These are phyloP conservation scores for Backusella westeae DNA, from an alignment of 192 early-diverging fungal species.

Conservation along the genomic window DNA sequence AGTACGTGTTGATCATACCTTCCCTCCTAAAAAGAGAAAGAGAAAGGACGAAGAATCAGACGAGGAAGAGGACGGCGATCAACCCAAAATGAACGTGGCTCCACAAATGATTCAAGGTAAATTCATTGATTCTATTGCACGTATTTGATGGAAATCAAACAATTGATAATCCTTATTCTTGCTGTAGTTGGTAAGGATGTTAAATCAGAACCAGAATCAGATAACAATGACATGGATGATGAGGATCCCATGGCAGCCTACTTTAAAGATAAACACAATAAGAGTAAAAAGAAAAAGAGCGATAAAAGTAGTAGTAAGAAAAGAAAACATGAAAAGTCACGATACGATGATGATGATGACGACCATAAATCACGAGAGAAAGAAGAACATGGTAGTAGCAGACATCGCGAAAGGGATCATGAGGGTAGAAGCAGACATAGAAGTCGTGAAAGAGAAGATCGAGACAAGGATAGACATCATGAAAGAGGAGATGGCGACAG, in stretches of 20 bases:
- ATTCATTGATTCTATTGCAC: background rate
- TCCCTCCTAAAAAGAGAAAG: constrained; percentile 62
- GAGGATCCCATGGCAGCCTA: constrained; percentile 67
- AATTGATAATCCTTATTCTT: background rate
- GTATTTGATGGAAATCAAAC: background rate
- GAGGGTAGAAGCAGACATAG: background rate
- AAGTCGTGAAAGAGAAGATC: background rate
- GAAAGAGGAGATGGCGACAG: background rate
- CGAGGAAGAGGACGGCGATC: constrained; percentile 38
- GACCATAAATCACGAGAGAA: background rate
- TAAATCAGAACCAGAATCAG: background rate
- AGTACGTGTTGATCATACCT: constrained; percentile 76
- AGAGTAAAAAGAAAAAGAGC: constrained; percentile 44
- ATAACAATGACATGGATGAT: constrained; percentile 23
- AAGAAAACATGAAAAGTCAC: background rate
- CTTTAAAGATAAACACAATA: constrained; percentile 61
- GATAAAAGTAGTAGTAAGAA: constrained; percentile 6
- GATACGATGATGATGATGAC: background rate
- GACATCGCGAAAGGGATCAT: background rate
- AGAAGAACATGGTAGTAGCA: background rate
- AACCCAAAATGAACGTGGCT: constrained; percentile 52
- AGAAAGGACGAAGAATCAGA: constrained; percentile 53
- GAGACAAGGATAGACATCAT: background rate
- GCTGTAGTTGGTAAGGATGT: background rate
- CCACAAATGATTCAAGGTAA: constrained; percentile 38